Base-by-base conservation (phyloP, 1,284 basidiomycete species). In the Volvariella surrecta region DNA sequence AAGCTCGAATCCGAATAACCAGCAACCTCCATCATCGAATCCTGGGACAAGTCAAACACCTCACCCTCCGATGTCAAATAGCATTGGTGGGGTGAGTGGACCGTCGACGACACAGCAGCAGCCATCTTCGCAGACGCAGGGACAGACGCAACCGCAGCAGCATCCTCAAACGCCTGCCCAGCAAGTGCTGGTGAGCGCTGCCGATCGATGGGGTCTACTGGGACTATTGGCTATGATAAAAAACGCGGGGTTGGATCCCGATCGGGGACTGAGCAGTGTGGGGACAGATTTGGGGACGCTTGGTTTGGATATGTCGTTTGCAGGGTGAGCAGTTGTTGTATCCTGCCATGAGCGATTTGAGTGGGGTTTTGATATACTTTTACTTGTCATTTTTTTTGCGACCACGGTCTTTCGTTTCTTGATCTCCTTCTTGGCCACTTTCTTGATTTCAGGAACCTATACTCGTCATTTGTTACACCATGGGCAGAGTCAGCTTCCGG, bases 391-490 rank as follows among this genome's bases (percentile, higher is more conserved):
- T 9, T 38, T 19, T 15, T 35, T 40, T 48, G n/a, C n/a, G n/a
- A n/a, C n/a, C n/a, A n/a, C n/a, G 6, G 6, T 28, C 24, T 28
- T 28, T 28, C 24, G 24, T 6, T 28, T 6, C 24, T 6, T 32
- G 13, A 13, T 32, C 32, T n/a, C 19, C 37, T 28, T 6, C 6
- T 28, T 50, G 45, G 53, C 49, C 40, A 50, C 44, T 34, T 44
- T 40, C 34, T 44, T 28, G 40, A n/a, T n/a, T 46, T 30, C 46
- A 89, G 89, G 60, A 86, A 89, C 57, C 70, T 98, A 49, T 94
- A 91, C 66, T 84, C 91, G 42, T 86, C 89, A 22, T 96, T 99
- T 66, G 91, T 97, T 58, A 96, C 94, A 44, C 95, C 95, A 39
- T 98, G 93, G 93, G 82, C 91, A 47, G 90, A 93, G 61, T 85